These are phyloP conservation scores for Leishmania amazonensis DNA, from an alignment of 208 protist genomes.

Conservation along the genomic window DNA sequence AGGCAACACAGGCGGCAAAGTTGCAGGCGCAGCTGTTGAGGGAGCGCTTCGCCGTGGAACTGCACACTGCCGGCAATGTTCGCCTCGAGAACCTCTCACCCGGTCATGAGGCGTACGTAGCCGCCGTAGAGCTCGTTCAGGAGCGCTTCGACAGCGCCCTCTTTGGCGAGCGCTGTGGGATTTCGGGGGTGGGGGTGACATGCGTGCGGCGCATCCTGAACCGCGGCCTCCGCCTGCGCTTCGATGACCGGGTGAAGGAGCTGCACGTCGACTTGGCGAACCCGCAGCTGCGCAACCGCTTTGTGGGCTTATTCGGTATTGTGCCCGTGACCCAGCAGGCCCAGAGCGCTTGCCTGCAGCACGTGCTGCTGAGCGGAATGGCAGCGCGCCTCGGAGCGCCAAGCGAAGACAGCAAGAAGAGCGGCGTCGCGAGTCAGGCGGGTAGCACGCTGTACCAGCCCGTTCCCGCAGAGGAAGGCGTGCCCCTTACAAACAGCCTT, in stretches of 20 bases:
- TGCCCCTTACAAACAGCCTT: constrained; percentile 89
- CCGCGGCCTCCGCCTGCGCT: constrained; percentile 75
- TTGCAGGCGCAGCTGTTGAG: constrained; percentile 42
- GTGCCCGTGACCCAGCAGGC: constrained; percentile 37
- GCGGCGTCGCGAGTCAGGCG: neutral
- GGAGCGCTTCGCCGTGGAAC: constrained; percentile 78
- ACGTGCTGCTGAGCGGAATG: constrained; percentile 42
- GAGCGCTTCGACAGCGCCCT: constrained; percentile 61
- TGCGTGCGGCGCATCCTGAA: constrained; percentile 85
- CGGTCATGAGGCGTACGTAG: constrained; percentile 63
- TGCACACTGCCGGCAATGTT: constrained; percentile 91
- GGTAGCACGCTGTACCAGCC: constrained; percentile 5
- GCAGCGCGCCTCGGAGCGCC: neutral
- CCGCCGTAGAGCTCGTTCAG: constrained; percentile 62
- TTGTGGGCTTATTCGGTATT: constrained; percentile 86
- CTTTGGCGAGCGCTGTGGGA: constrained; percentile 57
- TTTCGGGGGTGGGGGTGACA: constrained; percentile 62
- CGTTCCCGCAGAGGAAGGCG: constrained; percentile 46
- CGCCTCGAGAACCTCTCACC: constrained; percentile 74
- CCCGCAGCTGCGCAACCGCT: constrained; percentile 49
- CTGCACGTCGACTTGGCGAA: constrained; percentile 82
- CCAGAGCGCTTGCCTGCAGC: constrained; percentile 51
- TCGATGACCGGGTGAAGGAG: constrained; percentile 76
- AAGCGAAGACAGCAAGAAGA: constrained; percentile 12
- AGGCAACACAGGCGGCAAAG: constrained; percentile 26